Conservation (phyloP, 345 rosid genomes). For the Pistacia integerrima region DNA sequence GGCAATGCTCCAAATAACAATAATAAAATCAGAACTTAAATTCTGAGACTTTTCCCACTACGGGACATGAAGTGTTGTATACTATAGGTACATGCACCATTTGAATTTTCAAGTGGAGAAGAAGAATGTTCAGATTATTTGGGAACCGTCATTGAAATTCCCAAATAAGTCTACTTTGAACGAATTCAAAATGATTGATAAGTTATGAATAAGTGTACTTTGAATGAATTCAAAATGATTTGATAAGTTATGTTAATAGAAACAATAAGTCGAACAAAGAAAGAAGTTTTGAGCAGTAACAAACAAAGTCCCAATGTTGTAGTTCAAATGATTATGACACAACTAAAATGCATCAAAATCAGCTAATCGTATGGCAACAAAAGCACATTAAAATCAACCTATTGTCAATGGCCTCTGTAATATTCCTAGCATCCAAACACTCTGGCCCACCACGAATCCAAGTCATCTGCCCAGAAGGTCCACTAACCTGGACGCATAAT, state of each 20-base stretch:
- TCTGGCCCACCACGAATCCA: slow-evolving; percentile 65
- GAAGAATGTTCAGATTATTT: background rate
- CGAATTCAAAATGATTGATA: background rate
- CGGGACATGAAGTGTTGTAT: background rate
- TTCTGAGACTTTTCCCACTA: background rate
- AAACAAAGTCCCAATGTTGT: background rate
- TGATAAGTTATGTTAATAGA: background rate
- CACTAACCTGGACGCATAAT: slow-evolving; percentile 43
- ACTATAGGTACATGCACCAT: background rate
- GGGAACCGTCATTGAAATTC: background rate
- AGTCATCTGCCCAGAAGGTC: slow-evolving; percentile 66
- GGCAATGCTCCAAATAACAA: background rate
- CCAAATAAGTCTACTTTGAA: background rate
- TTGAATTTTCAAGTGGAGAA: background rate
- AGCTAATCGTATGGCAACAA: background rate
- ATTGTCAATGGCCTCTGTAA: slow-evolving; percentile 48
- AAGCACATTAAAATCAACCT: slow-evolving; percentile 41
- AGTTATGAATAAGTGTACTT: too few relatives aligned
- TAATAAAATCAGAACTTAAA: background rate
- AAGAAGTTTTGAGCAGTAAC: slow-evolving; percentile 3
- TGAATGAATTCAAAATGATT: too few relatives aligned
- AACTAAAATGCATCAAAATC: background rate
- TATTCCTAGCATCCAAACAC: slow-evolving; percentile 54
- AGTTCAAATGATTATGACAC: background rate
- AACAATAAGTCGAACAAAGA: background rate